Percentiles rank a stretch among this genome's conserved stretches.
phyloP scores from a whole-genome alignment of 345 rosid genomes.

The Trapa incisa region DNA sequence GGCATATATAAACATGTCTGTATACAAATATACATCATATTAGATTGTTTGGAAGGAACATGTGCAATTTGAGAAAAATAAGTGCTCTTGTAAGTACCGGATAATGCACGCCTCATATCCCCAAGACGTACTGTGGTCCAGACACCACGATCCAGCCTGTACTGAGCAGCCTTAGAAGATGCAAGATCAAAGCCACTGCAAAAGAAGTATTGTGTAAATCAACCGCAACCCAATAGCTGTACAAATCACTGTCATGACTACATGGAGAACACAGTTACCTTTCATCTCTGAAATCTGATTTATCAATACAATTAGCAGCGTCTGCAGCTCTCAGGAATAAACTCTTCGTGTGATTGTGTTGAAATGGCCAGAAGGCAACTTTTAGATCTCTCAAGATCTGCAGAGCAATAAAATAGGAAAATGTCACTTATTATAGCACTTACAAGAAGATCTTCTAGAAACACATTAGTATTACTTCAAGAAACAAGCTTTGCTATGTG shows the following conservation, averaged over 20 bases:
- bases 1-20: too few relatives aligned
- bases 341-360: slow-evolving; percentile 30
- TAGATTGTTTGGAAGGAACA: not conserved
- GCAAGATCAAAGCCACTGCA: slow-evolving; percentile 44
- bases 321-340: slow-evolving; percentile 46
- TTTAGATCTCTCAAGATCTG: slow-evolving; percentile 44
- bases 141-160: slow-evolving; percentile 44
- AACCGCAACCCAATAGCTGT: not conserved
- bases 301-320: slow-evolving; percentile 37
- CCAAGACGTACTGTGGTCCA: slow-evolving; percentile 42
- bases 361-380: slow-evolving; percentile 65
- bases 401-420: slow-evolving; percentile 4
- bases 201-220: not conserved
- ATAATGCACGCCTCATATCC: slow-evolving; percentile 51
- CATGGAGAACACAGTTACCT: slow-evolving; percentile 21
- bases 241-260: not conserved
- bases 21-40: not conserved
- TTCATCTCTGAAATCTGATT: slow-evolving; percentile 19
- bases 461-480: not conserved
- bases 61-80: not conserved
- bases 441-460: not conserved
- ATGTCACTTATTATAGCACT: not conserved
- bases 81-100: slow-evolving; percentile 22
- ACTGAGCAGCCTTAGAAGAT: slow-evolving; percentile 45
- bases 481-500: not conserved